Evolutionary conservation across 1,284 basidiomycete species (phyloP).

Genomic region (Malassezia slooffiae): DNA sequence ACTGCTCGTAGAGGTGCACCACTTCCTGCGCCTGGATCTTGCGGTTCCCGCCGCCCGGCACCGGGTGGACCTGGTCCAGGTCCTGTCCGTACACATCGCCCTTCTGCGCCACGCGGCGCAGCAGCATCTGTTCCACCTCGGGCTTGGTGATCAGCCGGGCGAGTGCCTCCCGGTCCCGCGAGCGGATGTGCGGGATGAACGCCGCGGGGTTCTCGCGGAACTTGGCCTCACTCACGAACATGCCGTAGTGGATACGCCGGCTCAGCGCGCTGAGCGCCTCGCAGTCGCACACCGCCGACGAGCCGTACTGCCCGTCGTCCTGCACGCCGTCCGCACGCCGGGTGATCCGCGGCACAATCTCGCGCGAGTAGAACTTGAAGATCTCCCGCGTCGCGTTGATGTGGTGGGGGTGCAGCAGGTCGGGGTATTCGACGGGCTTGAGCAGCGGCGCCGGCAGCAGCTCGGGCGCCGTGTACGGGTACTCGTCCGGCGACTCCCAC

Average conservation of each 20-base stretch:
- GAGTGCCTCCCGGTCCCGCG: constrained; percentile 59
- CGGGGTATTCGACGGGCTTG: constrained; percentile 62
- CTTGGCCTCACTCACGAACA: constrained; percentile 97
- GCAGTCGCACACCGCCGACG: constrained; percentile 81
- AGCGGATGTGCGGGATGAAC: constrained; percentile 80
- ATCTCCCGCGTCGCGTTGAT: constrained; percentile 83
- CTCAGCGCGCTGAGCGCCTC: constrained; percentile 87
- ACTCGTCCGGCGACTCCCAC: constrained; percentile 66
- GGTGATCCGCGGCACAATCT: constrained; percentile 73
- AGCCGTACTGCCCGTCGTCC: constrained; percentile 96
- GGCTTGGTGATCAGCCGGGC: constrained; percentile 88
- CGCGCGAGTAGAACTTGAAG: constrained; percentile 70
- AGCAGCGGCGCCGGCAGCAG: constrained; percentile 74
- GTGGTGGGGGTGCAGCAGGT: constrained; percentile 65
- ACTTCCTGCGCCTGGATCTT: constrained; percentile 91
- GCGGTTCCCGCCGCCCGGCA: constrained; percentile 18
- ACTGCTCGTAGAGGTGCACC: constrained; percentile 80
- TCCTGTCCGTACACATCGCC: constrained; percentile 86
- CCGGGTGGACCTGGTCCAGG: constrained; percentile 51
- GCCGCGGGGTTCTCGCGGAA: constrained; percentile 71
- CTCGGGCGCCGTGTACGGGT: constrained; percentile 69
- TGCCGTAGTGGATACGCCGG: constrained; percentile 94
- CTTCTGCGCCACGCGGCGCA: constrained; percentile 80
- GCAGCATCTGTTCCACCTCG: constrained; percentile 76
- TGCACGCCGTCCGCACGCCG: constrained; percentile 29